Percentiles rank a stretch among this genome's conserved stretches.
Evolutionary conservation across 345 rosid genomes (phyloP).

Genomic region (Corymbia maculata): DNA sequence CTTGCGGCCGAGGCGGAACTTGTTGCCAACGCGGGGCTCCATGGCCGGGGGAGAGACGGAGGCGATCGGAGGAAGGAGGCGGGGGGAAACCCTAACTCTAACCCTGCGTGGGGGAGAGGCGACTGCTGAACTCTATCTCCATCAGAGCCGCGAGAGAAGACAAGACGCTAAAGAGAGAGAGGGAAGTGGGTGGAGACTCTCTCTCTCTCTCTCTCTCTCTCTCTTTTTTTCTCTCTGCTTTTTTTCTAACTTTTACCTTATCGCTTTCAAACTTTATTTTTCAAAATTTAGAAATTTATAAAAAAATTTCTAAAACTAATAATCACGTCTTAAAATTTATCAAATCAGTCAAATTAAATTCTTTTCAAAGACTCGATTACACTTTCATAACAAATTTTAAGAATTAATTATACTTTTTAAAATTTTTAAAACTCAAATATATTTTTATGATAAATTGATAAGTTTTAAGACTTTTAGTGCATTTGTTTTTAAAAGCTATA

Average conservation of each 20-base stretch:
- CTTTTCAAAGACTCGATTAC: too few relatives aligned
- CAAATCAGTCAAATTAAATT: too few relatives aligned
- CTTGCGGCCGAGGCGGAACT: background rate
- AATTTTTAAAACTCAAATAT: too few relatives aligned
- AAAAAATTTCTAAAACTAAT: too few relatives aligned
- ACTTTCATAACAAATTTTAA: too few relatives aligned
- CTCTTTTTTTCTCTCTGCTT: background rate
- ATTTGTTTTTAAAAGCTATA: too few relatives aligned
- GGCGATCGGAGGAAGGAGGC: background rate
- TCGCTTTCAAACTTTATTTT: background rate
- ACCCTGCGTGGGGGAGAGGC: background rate
- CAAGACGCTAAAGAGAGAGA: background rate
- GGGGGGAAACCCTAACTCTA: background rate
- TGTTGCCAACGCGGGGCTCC: background rate
- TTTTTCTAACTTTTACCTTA: background rate
- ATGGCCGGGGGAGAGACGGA: background rate
- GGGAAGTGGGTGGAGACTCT: background rate
- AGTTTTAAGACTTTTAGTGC: too few relatives aligned
- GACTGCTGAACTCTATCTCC: background rate
- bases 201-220: background rate
- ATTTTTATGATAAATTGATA: too few relatives aligned
- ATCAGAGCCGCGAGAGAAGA: background rate
- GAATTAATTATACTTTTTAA: too few relatives aligned
- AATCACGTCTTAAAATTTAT: too few relatives aligned
- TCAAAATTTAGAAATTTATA: too few relatives aligned